Evolutionary conservation across 805 yeast species (phyloP), one percentile per base, ranked within the genome.

Genomic region (Ogataea populi-albae): DNA sequence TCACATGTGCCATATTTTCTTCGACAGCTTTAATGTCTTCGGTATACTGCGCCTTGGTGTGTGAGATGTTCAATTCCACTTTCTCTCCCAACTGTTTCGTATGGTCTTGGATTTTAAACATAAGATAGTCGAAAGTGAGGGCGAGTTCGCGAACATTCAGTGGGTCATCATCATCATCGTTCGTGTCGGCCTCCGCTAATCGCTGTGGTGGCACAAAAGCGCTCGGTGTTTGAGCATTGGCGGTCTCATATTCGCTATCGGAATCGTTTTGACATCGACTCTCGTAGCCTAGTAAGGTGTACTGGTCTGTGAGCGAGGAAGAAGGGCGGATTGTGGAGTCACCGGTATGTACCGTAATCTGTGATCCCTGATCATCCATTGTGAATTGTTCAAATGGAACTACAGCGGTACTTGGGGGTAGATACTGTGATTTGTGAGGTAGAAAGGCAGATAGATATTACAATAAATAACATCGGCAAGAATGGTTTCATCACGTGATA

Each of bases 81-180:
- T 49, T 47, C 23, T 57, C 55, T 9, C 62, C 46, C n/a, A 62
- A 55, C 2, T 65, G 59, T 16, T 68, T 59, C 5, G 82, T 68
- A 35, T 71, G 68, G 41, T 78, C 84, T 30, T 71, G 69, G 33
- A 84, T 79, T 52, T 75, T 77, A 60, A 65, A 79, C 53, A 82
- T 54, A 25, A 84, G 56, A 47, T 81, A 79, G 48, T 84, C 91
- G 52, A 73, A 82, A 35, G 71, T 73, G 17, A 80, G 62, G 1
- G 84, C 75, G 27, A 84, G 60, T 37, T 72, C 68, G 47, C 76
- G 73, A 12, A 83, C 68, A 9, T 79, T 75, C 17, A 83, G 60
- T 1, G 87, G 86, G 56, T 83, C 89, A 17, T 70, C 74, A 4
- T 59, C 64, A 4, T 57, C 62, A 11, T 40, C 47, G 12, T 42